Evolutionary conservation across 768 basidiomycete species (phyloP), one percentile per base, ranked within the genome.

Genomic region (Kwoniella pini): DNA sequence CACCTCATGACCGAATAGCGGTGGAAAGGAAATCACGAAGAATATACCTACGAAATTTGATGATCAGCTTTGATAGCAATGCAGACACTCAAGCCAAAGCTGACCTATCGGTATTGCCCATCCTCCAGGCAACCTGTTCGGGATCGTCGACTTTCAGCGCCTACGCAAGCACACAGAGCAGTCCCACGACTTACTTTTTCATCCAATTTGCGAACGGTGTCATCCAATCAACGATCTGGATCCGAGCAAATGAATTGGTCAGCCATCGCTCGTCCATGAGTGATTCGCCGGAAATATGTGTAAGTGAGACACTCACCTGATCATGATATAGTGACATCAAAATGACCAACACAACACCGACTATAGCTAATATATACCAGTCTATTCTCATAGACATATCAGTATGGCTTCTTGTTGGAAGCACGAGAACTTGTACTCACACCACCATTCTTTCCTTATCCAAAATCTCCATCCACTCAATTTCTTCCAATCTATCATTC

Each of bases 1-100:
- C 31, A 76, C 70, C 30, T 63, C 93, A 64, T 95, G 92, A 4
- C 93, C 93, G 70, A 93, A 93, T 17, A 95, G 84, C 84, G 91
- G 91, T 58, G 91, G 91, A 74, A 93, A 91, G 0, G 90, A 91
- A 27, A 93, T 84, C 62, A 93, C 82, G 72, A 92, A 91, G 33
- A 92, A 81, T 53, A 92, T 81, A 4, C 64, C 68, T 65, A 28
- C 1, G 26, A 50, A 17, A 21, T 4, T 2, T 22, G 40, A 19
- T n/a, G 15, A n/a, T 45, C 44, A 45, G 54, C 42, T 28, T 44
- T 39, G 38, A 28, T 11, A 3, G 31, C 12, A 7, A 57, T 19
- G n/a, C 21, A 3, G 12, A 13, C 4, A 39, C 33, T 11, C 17
- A 26, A 21, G 10, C 38, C n/a, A 15, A 10, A 30, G 45, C 52